Percentiles rank a stretch among this genome's conserved stretches.
Evolutionary conservation across 2,329 filamentous ascomycete genomes (phyloP).

Genomic region (Penicillium sp.): DNA sequence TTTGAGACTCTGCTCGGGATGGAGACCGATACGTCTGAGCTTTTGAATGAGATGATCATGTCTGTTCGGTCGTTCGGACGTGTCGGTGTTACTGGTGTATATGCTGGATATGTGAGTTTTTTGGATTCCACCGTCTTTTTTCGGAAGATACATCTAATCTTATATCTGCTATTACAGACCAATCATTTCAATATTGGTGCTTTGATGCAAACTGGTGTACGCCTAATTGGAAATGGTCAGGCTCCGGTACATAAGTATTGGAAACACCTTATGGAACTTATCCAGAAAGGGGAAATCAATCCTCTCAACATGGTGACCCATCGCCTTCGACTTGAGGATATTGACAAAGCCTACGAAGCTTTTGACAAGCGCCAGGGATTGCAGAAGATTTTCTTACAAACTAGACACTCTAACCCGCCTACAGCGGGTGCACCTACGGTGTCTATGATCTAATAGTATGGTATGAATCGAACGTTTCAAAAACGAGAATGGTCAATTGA

Average conservation of each 20-base stretch:
- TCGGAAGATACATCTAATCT: neutral
- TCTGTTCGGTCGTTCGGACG: slow-evolving; percentile 59
- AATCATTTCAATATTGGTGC: slow-evolving; percentile 82
- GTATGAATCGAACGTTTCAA: neutral
- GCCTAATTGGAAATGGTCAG: slow-evolving; percentile 67
- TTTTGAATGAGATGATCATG: slow-evolving; percentile 56
- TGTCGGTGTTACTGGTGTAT: slow-evolving; percentile 73
- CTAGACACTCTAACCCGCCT: slow-evolving; percentile 54
- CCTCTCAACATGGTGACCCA: slow-evolving; percentile 78
- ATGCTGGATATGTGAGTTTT: slow-evolving; percentile 43
- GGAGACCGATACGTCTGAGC: slow-evolving; percentile 78
- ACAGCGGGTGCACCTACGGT: slow-evolving; percentile 19
- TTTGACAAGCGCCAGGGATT: slow-evolving; percentile 62
- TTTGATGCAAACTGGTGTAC: slow-evolving; percentile 78
- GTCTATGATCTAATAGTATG: neutral
- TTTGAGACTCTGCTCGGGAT: slow-evolving; percentile 62
- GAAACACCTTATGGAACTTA: slow-evolving; percentile 67
- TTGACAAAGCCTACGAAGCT: slow-evolving; percentile 63
- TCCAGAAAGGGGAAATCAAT: slow-evolving; percentile 67
- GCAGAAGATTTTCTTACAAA: slow-evolving; percentile 74
- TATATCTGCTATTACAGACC: neutral
- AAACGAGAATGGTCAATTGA: neutral
- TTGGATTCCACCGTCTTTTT: neutral
- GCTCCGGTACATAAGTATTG: slow-evolving; percentile 80
- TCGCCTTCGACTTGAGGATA: slow-evolving; percentile 69